These are phyloP conservation scores for Alternaria hordeiaustralica DNA, from an alignment of 2,329 filamentous ascomycete species.

Conservation along the genomic window DNA sequence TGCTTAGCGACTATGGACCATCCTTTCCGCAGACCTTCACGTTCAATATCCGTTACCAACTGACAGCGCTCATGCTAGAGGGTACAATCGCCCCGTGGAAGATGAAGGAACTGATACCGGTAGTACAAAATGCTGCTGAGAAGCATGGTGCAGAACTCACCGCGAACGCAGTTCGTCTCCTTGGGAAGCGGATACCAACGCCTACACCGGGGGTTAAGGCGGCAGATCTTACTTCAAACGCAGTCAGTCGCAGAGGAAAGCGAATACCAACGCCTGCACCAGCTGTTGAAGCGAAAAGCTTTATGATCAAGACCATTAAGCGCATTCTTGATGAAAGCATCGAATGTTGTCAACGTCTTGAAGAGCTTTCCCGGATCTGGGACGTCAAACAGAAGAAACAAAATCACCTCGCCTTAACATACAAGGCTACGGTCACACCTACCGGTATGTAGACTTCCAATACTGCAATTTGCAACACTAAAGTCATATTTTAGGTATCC, in stretches of 20 bases:
- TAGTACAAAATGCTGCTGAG: conserved; percentile 36
- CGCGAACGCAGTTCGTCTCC: conserved; percentile 72
- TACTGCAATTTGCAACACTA: not conserved
- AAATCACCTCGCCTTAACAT: conserved; percentile 53
- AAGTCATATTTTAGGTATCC: conserved; percentile 18
- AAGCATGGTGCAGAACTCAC: conserved; percentile 59
- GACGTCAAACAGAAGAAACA: conserved; percentile 59
- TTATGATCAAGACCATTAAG: conserved; percentile 9
- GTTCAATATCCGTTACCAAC: conserved; percentile 31
- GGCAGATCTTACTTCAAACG: conserved; percentile 68
- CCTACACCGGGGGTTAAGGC: conserved; percentile 21
- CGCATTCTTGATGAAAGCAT: conserved; percentile 17
- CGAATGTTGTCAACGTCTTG: conserved; percentile 44
- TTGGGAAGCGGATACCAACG: conserved; percentile 61
- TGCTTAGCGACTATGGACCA: conserved; percentile 39
- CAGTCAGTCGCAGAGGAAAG: conserved; percentile 73
- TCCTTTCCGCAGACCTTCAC: conserved; percentile 4
- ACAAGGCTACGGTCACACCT: conserved; percentile 60
- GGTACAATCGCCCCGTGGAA: conserved; percentile 26
- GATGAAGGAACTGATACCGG: conserved; percentile 25
- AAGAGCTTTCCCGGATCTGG: conserved; percentile 61
- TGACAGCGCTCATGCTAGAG: conserved; percentile 34
- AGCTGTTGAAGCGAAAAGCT: conserved; percentile 12
- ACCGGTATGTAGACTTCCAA: conserved; percentile 31
- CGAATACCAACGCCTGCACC: conserved; percentile 31